Evolutionary conservation across 192 early-diverging fungal genomes (phyloP), one percentile per base, ranked within the genome.

Genomic region (Entrophospora sp.): DNA sequence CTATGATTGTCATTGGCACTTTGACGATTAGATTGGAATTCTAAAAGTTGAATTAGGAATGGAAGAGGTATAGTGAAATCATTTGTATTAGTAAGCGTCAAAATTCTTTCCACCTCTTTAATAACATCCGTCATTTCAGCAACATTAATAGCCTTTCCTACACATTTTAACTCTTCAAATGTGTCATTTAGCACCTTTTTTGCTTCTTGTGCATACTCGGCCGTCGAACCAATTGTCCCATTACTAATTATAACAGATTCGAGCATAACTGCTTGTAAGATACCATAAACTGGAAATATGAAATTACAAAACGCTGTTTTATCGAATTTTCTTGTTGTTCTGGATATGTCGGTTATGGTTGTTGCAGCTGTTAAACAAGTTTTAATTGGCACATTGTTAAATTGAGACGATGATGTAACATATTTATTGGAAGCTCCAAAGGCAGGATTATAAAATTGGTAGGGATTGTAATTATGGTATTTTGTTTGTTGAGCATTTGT

Each of bases 281-380:
- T 10, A 16, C 64, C 64, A 42, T 66, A 66, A 14, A 66, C 30
- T 27, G 51, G 28, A 55, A 42, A 66, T 32, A 31, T 12, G 18
- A 66, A 66, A 31, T 55, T 55, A 10, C 20, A 32, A 28, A 66
- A 52, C 31, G 52, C 14, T 13, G 53, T 40, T 24, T 52, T 52
- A 31, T 66, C 51, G 20, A 42, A 36, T 28, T 66, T 27, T 10
- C 51, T 22, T 12, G 64, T 66, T 55, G 46, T 49, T 38, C 18
- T 66, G 2, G 64, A 32, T 28, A 66, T 66, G 30, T 66, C 64
- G 13, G 64, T 42, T 22, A 66, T 66, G 27, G 64, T 66, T n/a
- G 24, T 18, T 5, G 64, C 64, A 0, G 64, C 64, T 0, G 64
- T 55, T 18, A 66, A 24, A 66, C 64, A 66, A 9, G 64, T 66